These are phyloP conservation scores for Aspergillus sergii DNA, from an alignment of 2,329 filamentous ascomycete genomes.

Conservation along the genomic window DNA sequence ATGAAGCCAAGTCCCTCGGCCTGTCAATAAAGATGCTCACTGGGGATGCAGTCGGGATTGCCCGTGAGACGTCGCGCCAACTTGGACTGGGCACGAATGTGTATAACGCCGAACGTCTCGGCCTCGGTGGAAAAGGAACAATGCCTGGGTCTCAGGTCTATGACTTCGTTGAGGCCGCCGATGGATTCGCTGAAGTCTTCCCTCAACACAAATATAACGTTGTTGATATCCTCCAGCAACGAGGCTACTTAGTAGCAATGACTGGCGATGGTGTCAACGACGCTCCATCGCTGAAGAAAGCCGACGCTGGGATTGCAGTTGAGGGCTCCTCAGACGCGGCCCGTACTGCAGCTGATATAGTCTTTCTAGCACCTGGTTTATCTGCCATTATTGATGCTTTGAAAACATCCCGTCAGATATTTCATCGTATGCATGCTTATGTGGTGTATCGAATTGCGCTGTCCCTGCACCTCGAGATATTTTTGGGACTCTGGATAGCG, in stretches of 20 bases:
- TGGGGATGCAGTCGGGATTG: conserved; percentile 91
- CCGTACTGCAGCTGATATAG: conserved; percentile 87
- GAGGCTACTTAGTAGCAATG: conserved; percentile 93
- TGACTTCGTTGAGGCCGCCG: conserved; percentile 92
- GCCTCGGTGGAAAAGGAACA: conserved; percentile 85
- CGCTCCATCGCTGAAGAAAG: conserved; percentile 88
- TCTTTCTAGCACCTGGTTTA: conserved; percentile 88
- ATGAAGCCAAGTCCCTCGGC: conserved; percentile 84
- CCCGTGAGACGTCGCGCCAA: conserved; percentile 86
- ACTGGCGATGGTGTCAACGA: conserved; percentile 96
- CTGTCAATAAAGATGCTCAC: conserved; percentile 96
- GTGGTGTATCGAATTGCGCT: conserved; percentile 93
- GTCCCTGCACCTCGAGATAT: conserved; percentile 88
- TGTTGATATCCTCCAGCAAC: conserved; percentile 89
- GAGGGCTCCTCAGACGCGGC: conserved; percentile 90
- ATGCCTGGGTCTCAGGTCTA: conserved; percentile 94
- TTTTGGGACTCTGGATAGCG: conserved; percentile 88
- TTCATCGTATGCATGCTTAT: conserved; percentile 96
- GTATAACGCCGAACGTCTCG: conserved; percentile 90
- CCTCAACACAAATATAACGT: conserved; percentile 95
- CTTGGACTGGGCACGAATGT: conserved; percentile 90
- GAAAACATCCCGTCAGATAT: conserved; percentile 92
- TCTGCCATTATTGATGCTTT: conserved; percentile 91
- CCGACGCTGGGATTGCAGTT: conserved; percentile 94
- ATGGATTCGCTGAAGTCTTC: conserved; percentile 94